Base-by-base conservation (phyloP, 208 protist genomes). In the Leptomonas pyrrhocoris region DNA sequence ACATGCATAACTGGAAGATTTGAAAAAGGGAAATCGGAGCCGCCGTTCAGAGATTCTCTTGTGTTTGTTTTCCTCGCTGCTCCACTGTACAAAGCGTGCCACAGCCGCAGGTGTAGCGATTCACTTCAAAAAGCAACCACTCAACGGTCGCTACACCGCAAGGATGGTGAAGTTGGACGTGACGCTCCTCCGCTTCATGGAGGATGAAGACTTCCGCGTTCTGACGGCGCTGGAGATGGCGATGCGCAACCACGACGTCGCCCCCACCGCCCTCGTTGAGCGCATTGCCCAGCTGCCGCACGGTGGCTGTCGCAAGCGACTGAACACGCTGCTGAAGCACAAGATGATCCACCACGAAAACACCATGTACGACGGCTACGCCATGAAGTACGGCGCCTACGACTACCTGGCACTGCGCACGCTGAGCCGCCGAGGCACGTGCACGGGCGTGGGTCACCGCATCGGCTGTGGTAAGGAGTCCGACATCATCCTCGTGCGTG, bases 381-480 rank as follows among this genome's bases (percentile, higher is more conserved):
- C 92, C 12, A 92, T 99, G 57, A 99, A 99, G 58, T 99, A 99
- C 79, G 84, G 84, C 34, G 98, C 98, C 2, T 99, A 99, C 78
- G 99, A 99, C 77, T 99, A 97, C 79, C 88, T 99, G 8, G 98
- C 98, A 1, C 83, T 99, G 36, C 93, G 97, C 62, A 93, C 98
- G 12, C 80, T 99, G 13, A 81, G 85, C 68, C 97, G 95, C 54
- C 92, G 98, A 40, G 97, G 95, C 42, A 78, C 79, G 7, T 74
- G 99, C 30, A 77, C 73, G 13, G 84, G 83, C 40, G 88, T 99
- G 21, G 98, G 95, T 27, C 94, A 96, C 75, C 90, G 98, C 54
- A 97, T 99, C 55, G 99, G 99, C 64, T 99, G 99, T 38, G 99
- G 99, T 31, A 99, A 99, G 81, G 99, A 99, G 80, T 99, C 98